phyloP scores from a whole-genome alignment of 2,329 filamentous ascomycete species.

The Xylaria multiplex region DNA sequence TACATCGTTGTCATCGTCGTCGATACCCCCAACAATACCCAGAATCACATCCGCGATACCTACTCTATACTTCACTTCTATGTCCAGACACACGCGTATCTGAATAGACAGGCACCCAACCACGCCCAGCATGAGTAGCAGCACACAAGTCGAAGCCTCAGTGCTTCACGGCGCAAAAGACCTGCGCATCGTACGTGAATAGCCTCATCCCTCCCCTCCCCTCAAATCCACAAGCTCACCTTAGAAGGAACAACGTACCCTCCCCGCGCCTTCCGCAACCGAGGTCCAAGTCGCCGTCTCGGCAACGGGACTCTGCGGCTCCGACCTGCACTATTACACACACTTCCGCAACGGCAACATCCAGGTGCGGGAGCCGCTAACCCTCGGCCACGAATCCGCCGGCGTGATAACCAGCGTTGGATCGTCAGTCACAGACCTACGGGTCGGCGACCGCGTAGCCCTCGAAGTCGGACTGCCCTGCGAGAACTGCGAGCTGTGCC shows the following conservation, averaged over 20 bases:
- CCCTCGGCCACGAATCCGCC: conserved; percentile 75
- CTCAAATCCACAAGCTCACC: neutral
- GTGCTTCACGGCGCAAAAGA: conserved; percentile 65
- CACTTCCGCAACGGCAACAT: conserved; percentile 75
- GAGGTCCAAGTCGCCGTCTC: conserved; percentile 71
- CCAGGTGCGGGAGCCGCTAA: conserved; percentile 63
- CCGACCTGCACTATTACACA: conserved; percentile 73
- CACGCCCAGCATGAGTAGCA: conserved; percentile 25
- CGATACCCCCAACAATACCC: neutral
- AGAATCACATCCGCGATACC: neutral
- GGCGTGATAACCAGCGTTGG: conserved; percentile 72
- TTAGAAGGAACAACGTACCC: conserved; percentile 61
- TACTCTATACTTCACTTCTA: conserved; percentile 7
- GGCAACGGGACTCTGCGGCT: conserved; percentile 73
- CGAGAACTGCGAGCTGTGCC: conserved; percentile 61
- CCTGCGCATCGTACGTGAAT: conserved; percentile 58
- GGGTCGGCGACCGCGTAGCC: conserved; percentile 75
- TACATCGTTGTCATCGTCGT: too few relatives aligned
- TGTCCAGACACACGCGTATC: neutral
- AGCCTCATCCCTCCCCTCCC: neutral
- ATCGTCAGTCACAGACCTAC: conserved; percentile 63
- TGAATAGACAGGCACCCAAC: neutral
- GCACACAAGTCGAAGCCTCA: conserved; percentile 53
- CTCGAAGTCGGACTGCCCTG: conserved; percentile 67
- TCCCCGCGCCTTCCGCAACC: conserved; percentile 62